Evolutionary conservation across 192 early-diverging fungal species (phyloP), one percentile per base, ranked within the genome.

Genomic region (Backusella morwellensis): DNA sequence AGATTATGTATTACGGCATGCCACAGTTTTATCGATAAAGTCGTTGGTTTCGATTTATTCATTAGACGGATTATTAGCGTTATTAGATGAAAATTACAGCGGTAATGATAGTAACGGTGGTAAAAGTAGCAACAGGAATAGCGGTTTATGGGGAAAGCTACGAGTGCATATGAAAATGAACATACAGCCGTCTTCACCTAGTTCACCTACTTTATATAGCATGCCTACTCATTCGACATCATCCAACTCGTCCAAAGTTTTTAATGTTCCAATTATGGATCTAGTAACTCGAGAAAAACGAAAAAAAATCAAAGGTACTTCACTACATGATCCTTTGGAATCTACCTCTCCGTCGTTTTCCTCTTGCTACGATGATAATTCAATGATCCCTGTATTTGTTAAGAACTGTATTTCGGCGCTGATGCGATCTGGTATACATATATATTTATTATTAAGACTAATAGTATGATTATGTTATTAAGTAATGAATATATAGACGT

Each of bases 331-430:
- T 40, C 8, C 15, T 29, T 14, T 21, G 9, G 6, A 44, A 0
- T 2, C 75, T 11, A 40, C 17, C 4, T 50, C 44, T 34, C 56
- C 54, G 29, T 63, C 35, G 3, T n/a, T 56, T 6, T 9, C 78
- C 0, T 68, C 88, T 78, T 70, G 91, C 84, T 68, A 89, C 85
- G 78, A 86, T 86, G 32, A 81, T 85, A 68, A 87, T 93, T 38
- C 84, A 86, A 12, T 87, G n/a, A 88, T 98, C 38, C 98, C 98
- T 36, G 84, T 88, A 79, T 92, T 98, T 86, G 85, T 98, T 42
- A 95, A 98, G 41, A 80, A 87, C 40, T 92, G 92, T 77, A 89
- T 98, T 75, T 80, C 84, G 12, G 89, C 90, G 0, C 81, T 99
- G 87, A 85, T 90, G 44, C 83, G 86, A 70, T 92, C 89, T 85